Base-by-base conservation (phyloP, 1,284 basidiomycete species). In the Wallemia mellicola region DNA sequence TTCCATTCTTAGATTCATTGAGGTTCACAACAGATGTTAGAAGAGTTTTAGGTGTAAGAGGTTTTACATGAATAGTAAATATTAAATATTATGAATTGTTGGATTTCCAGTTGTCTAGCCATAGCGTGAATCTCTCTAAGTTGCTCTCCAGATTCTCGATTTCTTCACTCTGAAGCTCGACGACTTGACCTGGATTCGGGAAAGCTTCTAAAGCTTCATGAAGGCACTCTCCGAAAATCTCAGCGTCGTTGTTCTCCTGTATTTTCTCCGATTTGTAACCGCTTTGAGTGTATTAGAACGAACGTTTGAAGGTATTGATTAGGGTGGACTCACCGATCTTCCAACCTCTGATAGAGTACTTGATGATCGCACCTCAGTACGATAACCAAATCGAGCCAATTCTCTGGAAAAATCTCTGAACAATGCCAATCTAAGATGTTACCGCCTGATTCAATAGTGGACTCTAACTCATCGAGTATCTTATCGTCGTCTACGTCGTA, bases 391-490 rank as follows among this genome's bases (percentile, higher is more conserved):
- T 99, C 94, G 22, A 85, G 76, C 92, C 92, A 98, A 62, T 91
- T 77, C 70, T 98, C 89, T 0, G 94, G 94, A 66, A 91, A 99
- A 32, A 82, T 72, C 61, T 91, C 86, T 67, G 88, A 94, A 28
- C 87, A 88, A 69, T 99, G 94, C 85, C 94, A 96, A 70, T 99
- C 94, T 27, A 98, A 77, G 60, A 98, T 81, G 65, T 94, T 74
- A 14, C 89, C 89, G 59, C 84, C 82, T 38, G 71, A 70, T 0
- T 74, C 71, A 1, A 77, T 76, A 58, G 80, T 65, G 0, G 81
- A 79, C 70, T 95, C 88, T 30, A 95, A 74, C 68, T 87, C 82
- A 68, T 95, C 91, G 33, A 95, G 71, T 28, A 94, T 86, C 75
- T 84, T 82, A 72, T 98, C 94, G 69, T 99, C 94, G 68, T 98